phyloP scores from a whole-genome alignment of 768 basidiomycete species.

The Tremella mesenterica region DNA sequence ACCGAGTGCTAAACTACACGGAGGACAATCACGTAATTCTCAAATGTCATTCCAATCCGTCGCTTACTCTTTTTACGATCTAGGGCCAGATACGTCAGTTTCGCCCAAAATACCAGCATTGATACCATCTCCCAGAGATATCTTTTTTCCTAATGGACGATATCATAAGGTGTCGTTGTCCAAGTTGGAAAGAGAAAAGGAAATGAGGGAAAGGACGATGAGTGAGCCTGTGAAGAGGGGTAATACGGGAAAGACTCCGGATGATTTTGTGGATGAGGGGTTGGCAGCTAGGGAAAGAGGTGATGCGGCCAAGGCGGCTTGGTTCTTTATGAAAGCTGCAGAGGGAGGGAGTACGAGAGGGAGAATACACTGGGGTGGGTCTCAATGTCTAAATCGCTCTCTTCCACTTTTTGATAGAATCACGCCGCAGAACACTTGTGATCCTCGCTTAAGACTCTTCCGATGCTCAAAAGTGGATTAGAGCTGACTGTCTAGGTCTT shows the following conservation, averaged over 20 bases:
- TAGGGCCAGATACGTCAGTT: conserved; percentile 21
- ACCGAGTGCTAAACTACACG: background rate
- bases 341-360: conserved; percentile 39
- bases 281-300: conserved; percentile 33
- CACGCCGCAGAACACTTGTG: no score
- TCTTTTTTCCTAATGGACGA: conserved; percentile 27
- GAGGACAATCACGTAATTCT: conserved; percentile 6
- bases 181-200: conserved; percentile 10
- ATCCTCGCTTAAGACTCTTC: no score
- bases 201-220: conserved; percentile 9
- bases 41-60: conserved; percentile 31
- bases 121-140: conserved; percentile 13
- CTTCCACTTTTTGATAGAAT: no score
- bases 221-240: conserved; percentile 9
- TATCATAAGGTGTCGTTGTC: conserved; percentile 32
- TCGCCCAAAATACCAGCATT: conserved; percentile 10
- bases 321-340: conserved; percentile 41
- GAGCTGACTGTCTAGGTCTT: conserved; percentile 16
- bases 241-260: conserved; percentile 10
- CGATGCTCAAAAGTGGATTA: background rate
- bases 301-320: conserved; percentile 38
- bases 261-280: conserved; percentile 31
- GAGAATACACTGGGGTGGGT: conserved; percentile 42
- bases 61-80: conserved; percentile 35
- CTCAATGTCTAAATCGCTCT: conserved; percentile 6